Conservation (phyloP, 1,284 basidiomycete genomes). For the Microbotryum lychnidis-dioicae region DNA sequence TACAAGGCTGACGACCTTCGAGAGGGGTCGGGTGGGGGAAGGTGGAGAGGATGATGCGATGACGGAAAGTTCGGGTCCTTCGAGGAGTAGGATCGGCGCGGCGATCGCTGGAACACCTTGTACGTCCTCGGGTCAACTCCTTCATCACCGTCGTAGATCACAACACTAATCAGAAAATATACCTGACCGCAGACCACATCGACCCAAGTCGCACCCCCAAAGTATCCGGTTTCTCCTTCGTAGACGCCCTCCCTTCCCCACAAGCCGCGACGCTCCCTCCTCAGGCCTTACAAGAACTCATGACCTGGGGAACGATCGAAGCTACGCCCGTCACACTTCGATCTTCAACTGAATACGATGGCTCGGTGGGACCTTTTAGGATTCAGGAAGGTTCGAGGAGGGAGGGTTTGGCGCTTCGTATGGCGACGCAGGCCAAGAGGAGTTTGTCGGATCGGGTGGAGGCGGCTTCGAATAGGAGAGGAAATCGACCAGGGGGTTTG, state of each 20-base stretch:
- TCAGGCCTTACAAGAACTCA: conserved; percentile 67
- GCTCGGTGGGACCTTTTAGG: conserved; percentile 32
- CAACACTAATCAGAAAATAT: no score
- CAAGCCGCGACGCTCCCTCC: conserved; percentile 69
- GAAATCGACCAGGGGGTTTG: no score
- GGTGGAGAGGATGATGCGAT: conserved; percentile 41
- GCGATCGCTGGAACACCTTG: conserved; percentile 65
- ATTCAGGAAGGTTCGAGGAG: conserved; percentile 43
- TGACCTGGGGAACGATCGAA: conserved; percentile 86
- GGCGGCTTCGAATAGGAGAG: no score
- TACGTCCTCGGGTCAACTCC: conserved; percentile 43
- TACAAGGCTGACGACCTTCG: conserved; percentile 57
- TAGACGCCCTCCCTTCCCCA: conserved; percentile 77
- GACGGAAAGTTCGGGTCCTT: conserved; percentile 49
- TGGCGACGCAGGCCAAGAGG: conserved; percentile 52
- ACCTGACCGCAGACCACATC: conserved; percentile 17
- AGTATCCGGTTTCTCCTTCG: conserved; percentile 57
- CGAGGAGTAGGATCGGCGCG: conserved; percentile 74
- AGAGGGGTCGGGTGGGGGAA: conserved; percentile 47
- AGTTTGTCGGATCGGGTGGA: conserved; percentile 39
- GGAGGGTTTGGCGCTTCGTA: conserved; percentile 65
- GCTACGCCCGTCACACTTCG: conserved; percentile 77
- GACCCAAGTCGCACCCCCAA: conserved; percentile 42
- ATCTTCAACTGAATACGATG: conserved; percentile 39
- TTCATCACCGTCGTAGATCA: not conserved